These are phyloP conservation scores for Chenopodium album DNA, from an alignment of 148 eudicot genomes.

Conservation along the genomic window DNA sequence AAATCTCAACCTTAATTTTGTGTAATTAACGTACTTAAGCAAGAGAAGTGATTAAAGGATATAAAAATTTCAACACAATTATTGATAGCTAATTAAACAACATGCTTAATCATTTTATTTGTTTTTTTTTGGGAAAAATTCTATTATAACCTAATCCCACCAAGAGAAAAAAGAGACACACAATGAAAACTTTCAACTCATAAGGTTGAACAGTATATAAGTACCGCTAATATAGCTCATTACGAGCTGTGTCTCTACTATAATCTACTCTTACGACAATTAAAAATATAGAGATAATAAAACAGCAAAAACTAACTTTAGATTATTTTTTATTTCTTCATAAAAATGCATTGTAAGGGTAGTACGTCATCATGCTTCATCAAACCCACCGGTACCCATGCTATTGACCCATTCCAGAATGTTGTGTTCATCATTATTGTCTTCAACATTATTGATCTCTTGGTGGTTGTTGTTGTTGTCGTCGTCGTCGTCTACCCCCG, in stretches of 20 bases:
- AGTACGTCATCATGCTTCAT: constrained; percentile 13
- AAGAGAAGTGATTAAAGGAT: background rate
- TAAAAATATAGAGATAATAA: background rate
- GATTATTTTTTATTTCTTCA: too few species aligned
- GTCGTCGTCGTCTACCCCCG: background rate
- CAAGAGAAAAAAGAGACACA: background rate
- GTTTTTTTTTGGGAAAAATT: background rate
- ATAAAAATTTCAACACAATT: background rate
- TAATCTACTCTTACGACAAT: background rate
- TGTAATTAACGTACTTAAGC: too few species aligned
- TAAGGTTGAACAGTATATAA: background rate
- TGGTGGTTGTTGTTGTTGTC: background rate
- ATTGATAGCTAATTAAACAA: background rate
- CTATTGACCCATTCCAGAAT: constrained; percentile 26
- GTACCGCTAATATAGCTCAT: background rate
- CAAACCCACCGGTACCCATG: constrained; percentile 22
- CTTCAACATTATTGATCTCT: background rate
- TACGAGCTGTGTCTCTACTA: background rate
- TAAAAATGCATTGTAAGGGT: too few species aligned
- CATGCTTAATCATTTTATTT: too few species aligned
- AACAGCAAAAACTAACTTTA: background rate
- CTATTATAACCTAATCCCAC: background rate
- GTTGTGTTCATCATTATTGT: background rate
- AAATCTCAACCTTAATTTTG: too few species aligned
- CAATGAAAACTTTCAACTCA: too few species aligned